Evolutionary conservation across 1,139 yeast species (phyloP).

Genomic region (Sugiyamaella sp.): DNA sequence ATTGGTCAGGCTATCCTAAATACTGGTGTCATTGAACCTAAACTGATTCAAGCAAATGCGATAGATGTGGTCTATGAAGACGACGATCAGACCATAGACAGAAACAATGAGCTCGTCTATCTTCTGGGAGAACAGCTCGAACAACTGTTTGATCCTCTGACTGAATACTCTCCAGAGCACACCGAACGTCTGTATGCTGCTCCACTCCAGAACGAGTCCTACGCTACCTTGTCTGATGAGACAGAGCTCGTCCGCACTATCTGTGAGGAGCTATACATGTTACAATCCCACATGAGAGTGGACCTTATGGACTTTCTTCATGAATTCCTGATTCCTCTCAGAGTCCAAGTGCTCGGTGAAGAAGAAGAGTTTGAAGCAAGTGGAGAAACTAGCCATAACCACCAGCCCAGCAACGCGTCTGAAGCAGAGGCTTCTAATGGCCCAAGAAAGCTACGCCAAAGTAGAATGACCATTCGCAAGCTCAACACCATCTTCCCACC

Average conservation of each 20-base stretch:
- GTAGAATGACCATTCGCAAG: slow-evolving; percentile 53
- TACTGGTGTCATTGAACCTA: slow-evolving; percentile 64
- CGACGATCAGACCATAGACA: slow-evolving; percentile 53
- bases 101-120: slow-evolving; percentile 73
- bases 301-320: slow-evolving; percentile 74
- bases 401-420: slow-evolving; percentile 6
- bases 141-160: slow-evolving; percentile 82
- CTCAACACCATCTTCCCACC: slow-evolving; percentile 87
- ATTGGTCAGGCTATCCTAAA: slow-evolving; percentile 56
- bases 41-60: slow-evolving; percentile 56
- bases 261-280: slow-evolving; percentile 63
- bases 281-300: slow-evolving; percentile 75
- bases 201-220: slow-evolving; percentile 41
- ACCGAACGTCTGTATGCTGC: slow-evolving; percentile 68
- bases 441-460: slow-evolving; percentile 11
- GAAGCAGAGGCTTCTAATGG: background rate
- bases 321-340: slow-evolving; percentile 74
- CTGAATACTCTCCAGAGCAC: slow-evolving; percentile 90
- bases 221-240: slow-evolving; percentile 35
- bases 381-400: slow-evolving; percentile 1
- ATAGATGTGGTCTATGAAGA: slow-evolving; percentile 77
- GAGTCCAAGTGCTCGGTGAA: slow-evolving; percentile 67
- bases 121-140: slow-evolving; percentile 83
- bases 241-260: slow-evolving; percentile 48
- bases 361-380: slow-evolving; percentile 27